phyloP scores from a whole-genome alignment of 495 filamentous ascomycete species.

The Neurospora tetrasperma region DNA sequence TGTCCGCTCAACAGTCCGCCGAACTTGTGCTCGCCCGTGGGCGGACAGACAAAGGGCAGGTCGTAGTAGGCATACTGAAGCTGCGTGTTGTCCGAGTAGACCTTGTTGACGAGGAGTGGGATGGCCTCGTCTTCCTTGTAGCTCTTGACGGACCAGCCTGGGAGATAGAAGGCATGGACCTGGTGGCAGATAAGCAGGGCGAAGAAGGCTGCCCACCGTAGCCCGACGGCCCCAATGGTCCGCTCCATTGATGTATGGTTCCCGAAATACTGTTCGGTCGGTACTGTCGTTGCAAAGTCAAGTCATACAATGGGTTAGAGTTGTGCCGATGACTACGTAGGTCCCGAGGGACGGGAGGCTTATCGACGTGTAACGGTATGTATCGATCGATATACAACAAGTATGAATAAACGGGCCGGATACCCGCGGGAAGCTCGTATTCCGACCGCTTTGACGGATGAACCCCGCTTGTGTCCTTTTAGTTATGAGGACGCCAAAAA shows the following conservation, averaged over 20 bases:
- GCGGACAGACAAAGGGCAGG: constrained; percentile 84
- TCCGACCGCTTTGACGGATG: not conserved
- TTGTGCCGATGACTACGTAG: not conserved
- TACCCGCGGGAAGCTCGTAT: not conserved
- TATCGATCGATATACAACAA: not conserved
- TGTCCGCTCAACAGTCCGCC: constrained; percentile 69
- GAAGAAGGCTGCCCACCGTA: constrained; percentile 18
- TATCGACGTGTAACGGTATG: not conserved
- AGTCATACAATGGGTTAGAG: not conserved
- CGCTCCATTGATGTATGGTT: constrained; percentile 16
- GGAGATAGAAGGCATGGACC: constrained; percentile 66
- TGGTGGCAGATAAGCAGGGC: constrained; percentile 21
- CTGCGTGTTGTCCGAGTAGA: constrained; percentile 86
- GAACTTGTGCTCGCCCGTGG: constrained; percentile 56
- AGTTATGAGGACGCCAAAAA: not conserved
- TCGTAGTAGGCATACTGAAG: constrained; percentile 92
- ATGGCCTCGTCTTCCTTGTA: constrained; percentile 74
- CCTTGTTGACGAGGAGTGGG: constrained; percentile 87
- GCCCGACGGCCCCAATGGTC: constrained; percentile 12
- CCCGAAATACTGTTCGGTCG: not conserved
- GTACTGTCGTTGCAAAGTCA: constrained; percentile 6
- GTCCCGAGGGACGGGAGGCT: not conserved
- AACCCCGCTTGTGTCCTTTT: not conserved
- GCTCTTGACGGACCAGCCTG: constrained; percentile 72
- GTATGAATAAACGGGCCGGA: not conserved